Conservation (phyloP, 345 rosid genomes). For the Eucalyptus microcorys region DNA sequence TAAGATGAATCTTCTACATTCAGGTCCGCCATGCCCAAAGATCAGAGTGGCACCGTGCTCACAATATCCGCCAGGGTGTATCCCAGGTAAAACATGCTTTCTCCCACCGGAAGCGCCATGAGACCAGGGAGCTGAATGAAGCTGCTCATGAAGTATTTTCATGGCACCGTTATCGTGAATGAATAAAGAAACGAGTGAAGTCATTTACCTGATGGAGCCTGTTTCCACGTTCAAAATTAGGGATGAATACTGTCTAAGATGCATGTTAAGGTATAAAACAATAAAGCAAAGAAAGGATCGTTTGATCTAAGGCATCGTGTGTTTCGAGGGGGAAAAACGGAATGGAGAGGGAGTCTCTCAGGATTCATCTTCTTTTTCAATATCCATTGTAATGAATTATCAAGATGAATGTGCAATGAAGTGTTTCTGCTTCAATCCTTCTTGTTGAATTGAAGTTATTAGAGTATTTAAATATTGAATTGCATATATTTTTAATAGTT, state of each 20-base stretch:
- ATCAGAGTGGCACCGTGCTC: neutral
- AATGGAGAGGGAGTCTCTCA: neutral
- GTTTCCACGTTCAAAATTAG: neutral
- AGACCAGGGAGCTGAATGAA: neutral
- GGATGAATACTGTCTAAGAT: neutral
- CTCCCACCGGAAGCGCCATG: neutral
- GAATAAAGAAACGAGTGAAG: neutral
- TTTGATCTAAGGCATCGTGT: neutral
- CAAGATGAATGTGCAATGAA: neutral
- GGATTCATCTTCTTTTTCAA: neutral
- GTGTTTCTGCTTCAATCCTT: neutral
- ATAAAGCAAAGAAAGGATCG: neutral
- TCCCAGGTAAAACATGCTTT: neutral
- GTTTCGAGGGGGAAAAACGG: neutral
- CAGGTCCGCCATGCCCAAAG: neutral
- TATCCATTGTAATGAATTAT: neutral
- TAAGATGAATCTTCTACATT: neutral
- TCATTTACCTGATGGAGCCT: neutral
- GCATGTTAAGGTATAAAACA: neutral
- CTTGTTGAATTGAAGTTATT: neutral
- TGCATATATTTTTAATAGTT: neutral
- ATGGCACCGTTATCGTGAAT: neutral
- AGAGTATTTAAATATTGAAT: neutral
- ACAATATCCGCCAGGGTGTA: neutral
- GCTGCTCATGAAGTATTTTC: neutral